Conservation (phyloP, 2,329 filamentous ascomycete genomes). For the Ophiostoma sp. region DNA sequence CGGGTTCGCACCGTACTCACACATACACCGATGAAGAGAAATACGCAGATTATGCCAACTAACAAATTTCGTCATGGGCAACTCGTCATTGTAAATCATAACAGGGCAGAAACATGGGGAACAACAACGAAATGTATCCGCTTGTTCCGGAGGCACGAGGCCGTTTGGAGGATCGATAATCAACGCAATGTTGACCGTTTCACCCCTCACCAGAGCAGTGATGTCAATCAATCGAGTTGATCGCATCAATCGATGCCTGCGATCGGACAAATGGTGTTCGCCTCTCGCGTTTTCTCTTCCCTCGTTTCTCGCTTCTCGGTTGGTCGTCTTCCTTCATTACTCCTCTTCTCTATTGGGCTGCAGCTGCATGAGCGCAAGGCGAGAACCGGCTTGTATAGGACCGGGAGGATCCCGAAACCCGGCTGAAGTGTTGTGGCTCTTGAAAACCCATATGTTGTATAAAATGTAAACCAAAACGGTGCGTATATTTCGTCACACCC, state of each 20-base stretch:
- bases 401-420: conserved; percentile 1
- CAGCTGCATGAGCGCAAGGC: background rate
- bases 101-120: conserved; percentile 6
- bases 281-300: background rate
- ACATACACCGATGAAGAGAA: background rate
- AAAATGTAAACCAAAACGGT: background rate
- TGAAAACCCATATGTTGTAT: background rate
- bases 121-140: background rate
- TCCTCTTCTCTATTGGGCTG: background rate
- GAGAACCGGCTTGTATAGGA: background rate
- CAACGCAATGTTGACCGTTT: background rate
- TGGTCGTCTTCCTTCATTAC: background rate
- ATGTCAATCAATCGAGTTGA: background rate
- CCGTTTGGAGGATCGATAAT: background rate
- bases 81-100: background rate
- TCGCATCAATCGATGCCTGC: background rate
- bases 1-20: background rate
- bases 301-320: background rate
- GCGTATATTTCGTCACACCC: background rate
- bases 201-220: background rate
- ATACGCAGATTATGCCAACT: background rate
- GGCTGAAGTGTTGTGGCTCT: background rate
- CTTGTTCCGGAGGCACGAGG: background rate
- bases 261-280: background rate
- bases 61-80: background rate